phyloP scores from a whole-genome alignment of 2,329 filamentous ascomycete genomes.

The Cladosporium sp. region DNA sequence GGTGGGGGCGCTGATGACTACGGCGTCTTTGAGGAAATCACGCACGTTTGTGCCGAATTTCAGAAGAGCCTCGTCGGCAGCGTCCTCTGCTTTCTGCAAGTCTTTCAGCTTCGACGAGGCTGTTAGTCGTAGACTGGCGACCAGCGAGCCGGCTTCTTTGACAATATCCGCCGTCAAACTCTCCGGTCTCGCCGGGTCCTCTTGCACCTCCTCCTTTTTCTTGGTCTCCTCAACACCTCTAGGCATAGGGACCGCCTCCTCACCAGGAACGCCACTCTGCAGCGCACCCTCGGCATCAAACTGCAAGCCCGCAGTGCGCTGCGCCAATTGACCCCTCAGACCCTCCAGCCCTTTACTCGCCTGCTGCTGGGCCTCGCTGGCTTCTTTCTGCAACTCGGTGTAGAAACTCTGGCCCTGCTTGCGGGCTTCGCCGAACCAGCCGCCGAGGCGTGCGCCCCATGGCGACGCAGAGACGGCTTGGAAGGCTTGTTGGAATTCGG shows the following conservation, averaged over 20 bases:
- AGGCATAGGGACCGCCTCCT: constrained; percentile 22
- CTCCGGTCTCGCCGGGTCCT: constrained; percentile 33
- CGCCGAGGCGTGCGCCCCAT: constrained; percentile 85
- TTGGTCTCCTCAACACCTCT: constrained; percentile 1
- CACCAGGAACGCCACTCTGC: constrained; percentile 15
- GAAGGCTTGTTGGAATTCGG: constrained; percentile 91
- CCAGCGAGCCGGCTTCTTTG: constrained; percentile 58
- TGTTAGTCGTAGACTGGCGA: constrained; percentile 58
- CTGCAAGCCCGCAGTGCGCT: constrained; percentile 26
- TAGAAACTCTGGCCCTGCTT: constrained; percentile 87
- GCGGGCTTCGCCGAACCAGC: constrained; percentile 84
- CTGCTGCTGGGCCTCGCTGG: constrained; percentile 62
- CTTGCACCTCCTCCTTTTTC: constrained; percentile 17
- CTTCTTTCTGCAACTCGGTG: constrained; percentile 76
- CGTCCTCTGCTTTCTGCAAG: constrained; percentile 87
- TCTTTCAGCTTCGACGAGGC: constrained; percentile 64
- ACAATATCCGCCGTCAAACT: constrained; percentile 47
- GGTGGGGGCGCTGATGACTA: constrained; percentile 73
- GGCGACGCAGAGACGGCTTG: constrained; percentile 85
- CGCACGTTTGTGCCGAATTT: constrained; percentile 86
- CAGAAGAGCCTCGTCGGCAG: constrained; percentile 88
- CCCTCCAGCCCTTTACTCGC: constrained; percentile 75
- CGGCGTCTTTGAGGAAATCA: constrained; percentile 84
- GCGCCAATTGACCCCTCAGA: constrained; percentile 44
- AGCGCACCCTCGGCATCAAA: constrained; percentile 16